Evolutionary conservation across 164 flowering plant species (phyloP).

Genomic region (Pachysandra terminalis): DNA sequence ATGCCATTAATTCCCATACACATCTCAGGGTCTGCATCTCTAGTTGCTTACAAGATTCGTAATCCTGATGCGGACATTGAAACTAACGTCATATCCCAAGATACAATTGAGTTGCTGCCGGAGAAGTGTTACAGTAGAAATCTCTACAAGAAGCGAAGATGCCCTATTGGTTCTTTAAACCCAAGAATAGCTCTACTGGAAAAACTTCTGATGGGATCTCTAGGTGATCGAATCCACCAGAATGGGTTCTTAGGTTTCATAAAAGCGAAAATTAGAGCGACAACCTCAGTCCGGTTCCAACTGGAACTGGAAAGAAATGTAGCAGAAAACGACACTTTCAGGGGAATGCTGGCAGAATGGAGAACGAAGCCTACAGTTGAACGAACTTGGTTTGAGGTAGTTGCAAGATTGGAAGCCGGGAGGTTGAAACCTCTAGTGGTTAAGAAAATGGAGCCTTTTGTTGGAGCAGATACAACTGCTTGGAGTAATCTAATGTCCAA

Average conservation of each 20-base stretch:
- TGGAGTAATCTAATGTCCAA: slow-evolving; percentile 74
- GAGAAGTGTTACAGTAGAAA: slow-evolving; percentile 49
- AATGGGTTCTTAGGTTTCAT: slow-evolving; percentile 26
- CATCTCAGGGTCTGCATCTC: slow-evolving; percentile 53
- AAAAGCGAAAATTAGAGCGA: slow-evolving; percentile 42
- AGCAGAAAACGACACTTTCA: slow-evolving; percentile 21
- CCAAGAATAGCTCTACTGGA: slow-evolving; percentile 38
- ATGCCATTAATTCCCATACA: slow-evolving; percentile 39
- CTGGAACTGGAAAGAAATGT: slow-evolving; percentile 55
- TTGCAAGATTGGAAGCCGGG: slow-evolving; percentile 51
- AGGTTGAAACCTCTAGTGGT: slow-evolving; percentile 43
- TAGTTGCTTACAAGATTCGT: slow-evolving; percentile 44
- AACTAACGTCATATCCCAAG: slow-evolving; percentile 28
- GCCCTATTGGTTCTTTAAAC: slow-evolving; percentile 31
- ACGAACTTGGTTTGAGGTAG: slow-evolving; percentile 47
- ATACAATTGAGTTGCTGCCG: slow-evolving; percentile 46
- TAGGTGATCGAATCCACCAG: slow-evolving; percentile 28
- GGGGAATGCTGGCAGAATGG: slow-evolving; percentile 48
- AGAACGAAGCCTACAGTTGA: slow-evolving; percentile 60
- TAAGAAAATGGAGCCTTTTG: slow-evolving; percentile 50
- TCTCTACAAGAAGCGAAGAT: slow-evolving; percentile 21
- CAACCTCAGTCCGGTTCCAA: slow-evolving; percentile 41
- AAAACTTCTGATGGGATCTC: slow-evolving; percentile 31
- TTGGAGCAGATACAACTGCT: slow-evolving; percentile 43
- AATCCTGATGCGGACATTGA: slow-evolving; percentile 35